These are phyloP conservation scores for Clavispora asparagi DNA, from an alignment of 805 yeast species.

Conservation along the genomic window DNA sequence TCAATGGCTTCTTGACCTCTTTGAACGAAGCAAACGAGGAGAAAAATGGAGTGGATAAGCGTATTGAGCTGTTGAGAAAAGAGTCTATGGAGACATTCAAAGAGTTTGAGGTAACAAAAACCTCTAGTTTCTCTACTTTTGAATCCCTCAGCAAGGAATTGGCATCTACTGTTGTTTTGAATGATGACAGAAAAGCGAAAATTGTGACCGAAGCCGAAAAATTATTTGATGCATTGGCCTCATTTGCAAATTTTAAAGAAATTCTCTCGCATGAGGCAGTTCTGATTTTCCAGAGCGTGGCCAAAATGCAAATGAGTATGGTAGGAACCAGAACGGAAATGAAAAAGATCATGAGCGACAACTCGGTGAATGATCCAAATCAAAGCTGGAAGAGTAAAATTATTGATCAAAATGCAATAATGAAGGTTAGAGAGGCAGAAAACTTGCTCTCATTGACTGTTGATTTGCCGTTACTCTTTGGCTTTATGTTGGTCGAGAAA, in stretches of 20 bases:
- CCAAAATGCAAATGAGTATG: constrained; percentile 33
- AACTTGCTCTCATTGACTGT: constrained; percentile 41
- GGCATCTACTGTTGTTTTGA: background rate
- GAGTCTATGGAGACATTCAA: constrained; percentile 29
- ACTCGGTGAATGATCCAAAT: background rate
- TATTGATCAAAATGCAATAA: background rate
- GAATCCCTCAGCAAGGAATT: background rate
- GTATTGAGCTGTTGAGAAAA: constrained; percentile 37
- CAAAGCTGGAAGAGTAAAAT: background rate
- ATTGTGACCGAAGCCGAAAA: background rate
- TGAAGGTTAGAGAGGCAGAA: constrained; percentile 26
- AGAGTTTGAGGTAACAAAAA: constrained; percentile 8
- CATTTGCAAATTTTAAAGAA: background rate
- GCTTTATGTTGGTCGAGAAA: constrained; percentile 59
- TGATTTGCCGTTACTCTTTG: constrained; percentile 69
- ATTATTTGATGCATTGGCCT: background rate
- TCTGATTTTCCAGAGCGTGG: constrained; percentile 26
- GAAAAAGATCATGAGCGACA: constrained; percentile 11
- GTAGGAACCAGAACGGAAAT: constrained; percentile 29
- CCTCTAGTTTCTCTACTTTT: background rate
- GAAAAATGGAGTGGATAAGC: constrained; percentile 35
- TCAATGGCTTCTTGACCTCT: constrained; percentile 20
- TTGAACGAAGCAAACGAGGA: constrained; percentile 12
- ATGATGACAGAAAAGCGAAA: background rate
- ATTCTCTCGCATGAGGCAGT: constrained; percentile 12